Base-by-base conservation (phyloP, 768 basidiomycete species). In the Suillus weaverae region DNA sequence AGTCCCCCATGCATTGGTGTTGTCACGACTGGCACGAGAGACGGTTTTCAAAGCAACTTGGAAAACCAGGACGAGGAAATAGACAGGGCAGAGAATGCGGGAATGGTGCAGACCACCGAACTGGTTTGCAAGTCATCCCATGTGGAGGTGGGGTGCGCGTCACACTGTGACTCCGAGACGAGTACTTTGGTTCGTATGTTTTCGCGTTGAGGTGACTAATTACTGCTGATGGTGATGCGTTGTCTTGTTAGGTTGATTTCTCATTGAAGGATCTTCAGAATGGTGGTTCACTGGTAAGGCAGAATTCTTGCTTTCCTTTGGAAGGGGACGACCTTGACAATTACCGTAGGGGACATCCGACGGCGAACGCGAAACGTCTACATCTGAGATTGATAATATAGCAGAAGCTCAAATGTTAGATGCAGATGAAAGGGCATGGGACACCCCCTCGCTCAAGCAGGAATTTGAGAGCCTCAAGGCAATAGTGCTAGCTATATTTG, bases 351-450 rank as follows among this genome's bases (percentile, higher is more conserved):
- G 56, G 1, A 57, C 35, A 11, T 72, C 66, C 54, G 55, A 61
- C 39, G 63, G 63, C 43, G 68, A 70, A 41, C 54, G 67, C 38
- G 64, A 53, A 4, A 30, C 22, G 38, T 43, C 57, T 48, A 63
- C 36, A 67, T 44, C 13, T 44, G 3, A 36, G 26, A 22, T 11
- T 66, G 30, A 63, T 30, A 5, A 63, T 22, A 14, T 18, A 13
- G 0, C 50, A 11, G 53, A 61, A 63, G 62, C 62, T 39, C 54
- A 75, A 46, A 76, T 76, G 71, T 71, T 81, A 10, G 76, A 75
- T n/a, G 69, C 70, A 5, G 78, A 83, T 60, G 75, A 83, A 63
- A 73, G 72, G 60, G 80, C 82, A 13, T 83, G 81, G 81, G 72
- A 60, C 26, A 62, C 60, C 22, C 54, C 48, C 20, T 32, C 63